Conservation (phyloP, 2,329 filamentous ascomycete species). For the Fusarium palustre region DNA sequence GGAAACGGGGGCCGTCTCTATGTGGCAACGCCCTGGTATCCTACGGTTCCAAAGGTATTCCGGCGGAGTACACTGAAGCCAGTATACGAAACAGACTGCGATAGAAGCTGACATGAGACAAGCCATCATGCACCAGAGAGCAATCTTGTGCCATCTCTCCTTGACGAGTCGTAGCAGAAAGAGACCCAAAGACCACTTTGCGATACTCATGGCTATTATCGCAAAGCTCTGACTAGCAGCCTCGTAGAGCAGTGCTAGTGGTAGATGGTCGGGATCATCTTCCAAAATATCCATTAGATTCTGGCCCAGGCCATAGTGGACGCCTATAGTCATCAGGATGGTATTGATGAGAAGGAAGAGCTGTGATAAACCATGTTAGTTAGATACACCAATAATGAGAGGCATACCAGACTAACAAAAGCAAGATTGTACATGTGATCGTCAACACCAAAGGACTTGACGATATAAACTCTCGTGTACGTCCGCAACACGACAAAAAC, state of each 20-base stretch:
- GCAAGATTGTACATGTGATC: slow-evolving; percentile 51
- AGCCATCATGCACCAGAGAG: slow-evolving; percentile 50
- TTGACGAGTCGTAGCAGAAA: slow-evolving; percentile 55
- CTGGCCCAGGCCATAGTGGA: slow-evolving; percentile 52
- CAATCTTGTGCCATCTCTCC: slow-evolving; percentile 50
- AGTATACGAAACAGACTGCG: slow-evolving; percentile 29
- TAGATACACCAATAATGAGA: neutral
- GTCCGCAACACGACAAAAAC: slow-evolving; percentile 52
- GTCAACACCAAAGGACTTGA: slow-evolving; percentile 50
- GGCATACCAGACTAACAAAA: slow-evolving; percentile 13
- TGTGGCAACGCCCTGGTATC: slow-evolving; percentile 31
- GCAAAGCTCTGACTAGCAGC: slow-evolving; percentile 53
- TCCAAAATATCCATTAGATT: slow-evolving; percentile 42
- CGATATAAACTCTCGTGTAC: slow-evolving; percentile 52
- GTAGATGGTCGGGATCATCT: slow-evolving; percentile 33
- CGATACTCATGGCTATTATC: slow-evolving; percentile 54
- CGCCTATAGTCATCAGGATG: slow-evolving; percentile 49
- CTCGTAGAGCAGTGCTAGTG: slow-evolving; percentile 48
- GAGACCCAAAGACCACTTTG: slow-evolving; percentile 55
- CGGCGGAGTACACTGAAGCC: slow-evolving; percentile 35
- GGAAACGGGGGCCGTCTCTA: slow-evolving; percentile 37
- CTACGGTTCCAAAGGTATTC: slow-evolving; percentile 39
- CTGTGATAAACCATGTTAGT: neutral
- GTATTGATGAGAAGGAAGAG: slow-evolving; percentile 50
- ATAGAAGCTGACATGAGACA: slow-evolving; percentile 37